Percentiles rank a stretch among this genome's conserved stretches.
Conservation (phyloP, 176 grass and related monocot genomes). For the Avena eriantha region DNA sequence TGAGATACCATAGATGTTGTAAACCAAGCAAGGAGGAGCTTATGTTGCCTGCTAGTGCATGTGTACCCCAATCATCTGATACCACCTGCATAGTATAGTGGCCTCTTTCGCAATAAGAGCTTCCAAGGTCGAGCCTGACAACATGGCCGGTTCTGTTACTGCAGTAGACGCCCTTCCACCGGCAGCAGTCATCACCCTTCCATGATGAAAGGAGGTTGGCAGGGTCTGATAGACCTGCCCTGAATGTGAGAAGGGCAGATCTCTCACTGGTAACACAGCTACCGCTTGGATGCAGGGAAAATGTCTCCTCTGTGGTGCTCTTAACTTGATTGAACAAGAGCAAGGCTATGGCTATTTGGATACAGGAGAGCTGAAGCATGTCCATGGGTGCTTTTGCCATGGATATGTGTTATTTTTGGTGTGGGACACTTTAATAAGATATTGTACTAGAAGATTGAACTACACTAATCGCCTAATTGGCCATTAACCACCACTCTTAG, state of each 20-base stretch:
- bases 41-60: neutral
- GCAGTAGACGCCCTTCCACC: neutral
- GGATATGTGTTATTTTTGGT: neutral
- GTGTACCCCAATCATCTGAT: no score
- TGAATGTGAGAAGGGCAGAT: neutral
- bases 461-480: no score
- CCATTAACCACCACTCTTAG: no score
- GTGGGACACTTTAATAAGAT: no score
- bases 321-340: neutral
- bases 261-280: neutral
- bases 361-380: neutral
- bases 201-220: no score
- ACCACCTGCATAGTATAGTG: no score
- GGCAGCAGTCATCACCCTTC: no score
- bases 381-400: neutral
- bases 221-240: no score
- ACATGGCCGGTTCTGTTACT: neutral
- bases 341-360: no score
- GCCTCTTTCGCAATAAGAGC: neutral
- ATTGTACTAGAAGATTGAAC: no score
- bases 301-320: neutral
- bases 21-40: neutral
- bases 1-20: no score
- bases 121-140: rapidly evolving
- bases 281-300: neutral